Conservation (phyloP, 2,329 filamentous ascomycete genomes). For the Claviceps humidiphila region DNA sequence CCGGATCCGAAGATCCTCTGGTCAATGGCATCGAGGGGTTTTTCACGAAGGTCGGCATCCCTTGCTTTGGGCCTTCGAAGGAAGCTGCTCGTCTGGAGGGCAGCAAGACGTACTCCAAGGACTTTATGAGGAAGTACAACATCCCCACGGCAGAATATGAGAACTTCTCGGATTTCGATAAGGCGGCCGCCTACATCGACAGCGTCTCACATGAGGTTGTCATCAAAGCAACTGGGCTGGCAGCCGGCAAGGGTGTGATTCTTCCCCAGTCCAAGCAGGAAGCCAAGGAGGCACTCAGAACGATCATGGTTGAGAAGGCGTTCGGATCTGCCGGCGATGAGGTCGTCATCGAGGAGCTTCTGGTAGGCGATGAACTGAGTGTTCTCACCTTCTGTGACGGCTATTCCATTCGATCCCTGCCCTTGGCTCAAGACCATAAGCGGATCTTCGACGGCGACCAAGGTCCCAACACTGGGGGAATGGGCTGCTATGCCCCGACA, state of each 20-base stretch:
- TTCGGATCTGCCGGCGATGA: conserved; percentile 80
- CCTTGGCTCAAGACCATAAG: conserved; percentile 94
- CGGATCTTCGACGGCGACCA: conserved; percentile 79
- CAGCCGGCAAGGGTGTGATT: conserved; percentile 91
- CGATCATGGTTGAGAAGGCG: conserved; percentile 80
- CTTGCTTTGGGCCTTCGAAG: conserved; percentile 74
- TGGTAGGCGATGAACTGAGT: conserved; percentile 83
- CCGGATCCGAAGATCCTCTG: conserved; percentile 82
- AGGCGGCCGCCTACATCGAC: conserved; percentile 63
- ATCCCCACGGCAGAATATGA: conserved; percentile 87
- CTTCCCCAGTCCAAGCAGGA: conserved; percentile 73
- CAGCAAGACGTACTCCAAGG: conserved; percentile 93
- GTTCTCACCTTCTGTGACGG: conserved; percentile 89
- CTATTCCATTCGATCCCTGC: conserved; percentile 67
- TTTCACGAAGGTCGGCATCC: conserved; percentile 62
- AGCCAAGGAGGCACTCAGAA: conserved; percentile 65
- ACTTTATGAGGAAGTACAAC: conserved; percentile 85
- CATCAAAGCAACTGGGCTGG: conserved; percentile 86
- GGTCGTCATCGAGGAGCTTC: conserved; percentile 89
- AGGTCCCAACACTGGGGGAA: conserved; percentile 90
- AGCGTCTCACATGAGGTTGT: conserved; percentile 61
- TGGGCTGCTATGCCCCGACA: conserved; percentile 92
- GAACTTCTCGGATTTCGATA: conserved; percentile 70
- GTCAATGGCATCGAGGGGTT: conserved; percentile 79
- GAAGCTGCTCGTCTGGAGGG: conserved; percentile 84